phyloP scores from a whole-genome alignment of 1,284 basidiomycete species.

The Athelia psychrophila region DNA sequence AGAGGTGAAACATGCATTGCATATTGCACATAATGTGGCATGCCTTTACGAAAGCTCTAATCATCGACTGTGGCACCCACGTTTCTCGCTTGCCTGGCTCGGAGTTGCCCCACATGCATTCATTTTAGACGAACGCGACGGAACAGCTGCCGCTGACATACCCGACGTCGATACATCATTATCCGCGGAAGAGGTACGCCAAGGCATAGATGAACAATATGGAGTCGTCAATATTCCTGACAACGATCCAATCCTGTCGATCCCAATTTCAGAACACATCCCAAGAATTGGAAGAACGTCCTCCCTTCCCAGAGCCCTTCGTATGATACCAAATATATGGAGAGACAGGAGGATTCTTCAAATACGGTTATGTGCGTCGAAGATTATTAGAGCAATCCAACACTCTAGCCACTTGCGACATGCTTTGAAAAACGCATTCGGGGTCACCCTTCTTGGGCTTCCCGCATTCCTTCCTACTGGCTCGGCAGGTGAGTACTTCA shows the following conservation, averaged over 20 bases:
- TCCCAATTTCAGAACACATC: no score
- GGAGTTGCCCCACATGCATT: slow-evolving; percentile 39
- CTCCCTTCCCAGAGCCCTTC: neutral
- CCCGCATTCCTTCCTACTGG: slow-evolving; percentile 40
- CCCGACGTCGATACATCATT: slow-evolving; percentile 8
- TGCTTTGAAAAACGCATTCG: slow-evolving; percentile 44
- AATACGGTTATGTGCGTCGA: slow-evolving; percentile 31
- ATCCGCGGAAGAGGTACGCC: slow-evolving; percentile 5
- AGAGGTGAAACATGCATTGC: slow-evolving; percentile 34
- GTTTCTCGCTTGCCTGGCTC: slow-evolving; percentile 43
- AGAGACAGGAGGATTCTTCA: slow-evolving; percentile 27
- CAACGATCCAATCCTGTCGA: no score
- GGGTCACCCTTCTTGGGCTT: slow-evolving; percentile 39
- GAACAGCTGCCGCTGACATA: slow-evolving; percentile 20
- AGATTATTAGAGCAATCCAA: slow-evolving; percentile 24
- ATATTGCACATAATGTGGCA: slow-evolving; percentile 32
- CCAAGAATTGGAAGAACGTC: slow-evolving; percentile 5
- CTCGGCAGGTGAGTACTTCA: slow-evolving; percentile 28
- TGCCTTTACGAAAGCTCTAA: slow-evolving; percentile 30
- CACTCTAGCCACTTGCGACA: slow-evolving; percentile 44
- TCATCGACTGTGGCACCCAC: slow-evolving; percentile 44
- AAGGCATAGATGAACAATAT: slow-evolving; percentile 20
- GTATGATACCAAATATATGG: slow-evolving; percentile 25
- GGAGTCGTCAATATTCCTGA: neutral
- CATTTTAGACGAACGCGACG: slow-evolving; percentile 34